Base-by-base conservation (phyloP, 1,139 yeast genomes). In the Meyerozyma athensensis region DNA sequence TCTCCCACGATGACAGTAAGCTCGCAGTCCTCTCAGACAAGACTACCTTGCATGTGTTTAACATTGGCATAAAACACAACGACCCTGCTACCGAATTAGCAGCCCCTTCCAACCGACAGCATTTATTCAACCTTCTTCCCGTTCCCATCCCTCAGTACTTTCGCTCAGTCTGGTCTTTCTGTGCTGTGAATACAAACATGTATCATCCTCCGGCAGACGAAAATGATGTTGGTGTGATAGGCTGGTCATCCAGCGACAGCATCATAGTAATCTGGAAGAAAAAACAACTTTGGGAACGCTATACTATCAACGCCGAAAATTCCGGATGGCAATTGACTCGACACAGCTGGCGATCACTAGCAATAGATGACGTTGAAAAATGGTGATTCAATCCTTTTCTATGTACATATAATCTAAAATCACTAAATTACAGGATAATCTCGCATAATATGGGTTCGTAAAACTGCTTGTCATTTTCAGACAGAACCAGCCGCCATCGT, bases 21-120 rank as follows among this genome's bases (percentile, higher is more conserved):
- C 64, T 92, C 38, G 97, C 97, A 0, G 90, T 87, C 3, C 66
- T 92, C 24, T 83, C 95, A 10, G 96, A 87, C 59, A 92, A 92
- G 56, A 82, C 78, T 48, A 92, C 97, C 1, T 63, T 92, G 39
- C 98, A 92, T 61, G 76, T 92, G 5, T 92, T 79, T 60, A 84
- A 81, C 50, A 62, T 81, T 23, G 40, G 44, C 22, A 19, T 43
- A 16, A 40, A 41, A 19, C 28, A 34, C 14, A 36, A 34, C 10
- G 9, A 39, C 5, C 19, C 37, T 9, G 19, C 28, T 2, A 13
- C 43, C 7, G 43, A 39, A 9, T 22, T 37, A 10, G 14, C 33
- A 7, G 39, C 34, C 4, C 30, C 35, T 36, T 39, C 31, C 48
- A 81, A 86, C 54, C 73, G 86, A 43, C 77, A 79, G 19, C 97